Base-by-base conservation (phyloP, 2,329 filamentous ascomycete species). In the Paradendryphiella salina region DNA sequence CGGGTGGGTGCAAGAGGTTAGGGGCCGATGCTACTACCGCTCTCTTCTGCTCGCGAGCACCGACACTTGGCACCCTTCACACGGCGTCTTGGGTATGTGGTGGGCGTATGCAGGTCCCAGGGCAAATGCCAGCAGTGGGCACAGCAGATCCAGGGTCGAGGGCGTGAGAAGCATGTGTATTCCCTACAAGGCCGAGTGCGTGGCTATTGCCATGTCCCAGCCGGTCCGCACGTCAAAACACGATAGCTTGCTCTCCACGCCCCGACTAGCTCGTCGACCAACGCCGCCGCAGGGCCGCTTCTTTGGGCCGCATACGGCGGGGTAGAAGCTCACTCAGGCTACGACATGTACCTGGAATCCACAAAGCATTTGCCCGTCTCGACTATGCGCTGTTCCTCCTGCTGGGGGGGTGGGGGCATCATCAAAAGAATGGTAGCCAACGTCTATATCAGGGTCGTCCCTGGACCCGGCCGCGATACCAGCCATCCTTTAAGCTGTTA, bases 241-340 rank as follows among this genome's bases (percentile, higher is more conserved):
- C 49, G 35, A 42, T 40, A 53, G 52, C 46, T 51, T 34, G 36
- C 52, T 47, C 48, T 50, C 42, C 33, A 45, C 40, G 35, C 20
- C 40, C 41, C 31, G 29, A 20, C 52, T 52, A 47, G 28, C 34
- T 38, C 36, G 34, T 35, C 43, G 28, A 39, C 39, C 50, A 50
- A 37, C 26, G 34, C 44, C 40, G 50, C 55, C 33, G 45, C 23
- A 31, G 28, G 21, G 26, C 36, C 37, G 38, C 49, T 48, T 50
- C 52, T 49, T 52, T 50, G 48, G 51, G 43, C 54, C 48, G 54
- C 52, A 50, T 37, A 43, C 45, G 31, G 51, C 50, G 46, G 52
- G 52, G 56, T 52, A 51, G 32, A 28, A 8, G 33, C 36, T 29
- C 28, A 13, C 34, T 29, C 26, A 14, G 21, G 32, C 33, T 42